phyloP scores from a whole-genome alignment of 345 rosid species.

The Hibiscus trionum region DNA sequence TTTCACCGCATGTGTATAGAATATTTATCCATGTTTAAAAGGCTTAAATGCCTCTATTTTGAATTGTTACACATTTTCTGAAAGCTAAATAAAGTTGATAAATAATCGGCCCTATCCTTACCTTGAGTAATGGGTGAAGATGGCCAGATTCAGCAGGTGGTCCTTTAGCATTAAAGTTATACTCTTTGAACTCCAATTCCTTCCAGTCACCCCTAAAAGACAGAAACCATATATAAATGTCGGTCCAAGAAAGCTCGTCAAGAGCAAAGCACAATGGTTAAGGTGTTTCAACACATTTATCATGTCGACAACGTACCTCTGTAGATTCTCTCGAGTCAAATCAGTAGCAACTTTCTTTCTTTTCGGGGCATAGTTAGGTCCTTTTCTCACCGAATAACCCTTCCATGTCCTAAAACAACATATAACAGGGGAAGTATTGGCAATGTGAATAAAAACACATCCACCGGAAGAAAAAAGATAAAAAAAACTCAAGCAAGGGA shows the following conservation, averaged over 20 bases:
- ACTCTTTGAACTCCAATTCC: conserved; percentile 83
- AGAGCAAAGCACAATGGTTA: background rate
- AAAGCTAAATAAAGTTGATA: conserved; percentile 2
- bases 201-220: conserved; percentile 73
- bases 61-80: background rate
- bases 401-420: conserved; percentile 57
- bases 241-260: background rate
- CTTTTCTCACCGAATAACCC: conserved; percentile 68
- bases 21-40: no score
- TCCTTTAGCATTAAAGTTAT: conserved; percentile 88
- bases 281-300: no score
- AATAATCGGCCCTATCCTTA: conserved; percentile 16
- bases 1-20: no score
- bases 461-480: background rate
- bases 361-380: conserved; percentile 73
- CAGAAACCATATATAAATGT: background rate
- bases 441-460: background rate
- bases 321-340: conserved; percentile 82
- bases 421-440: background rate
- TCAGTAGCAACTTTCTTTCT: conserved; percentile 74
- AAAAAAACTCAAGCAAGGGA: background rate
- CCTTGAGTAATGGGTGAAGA: conserved; percentile 95
- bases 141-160: conserved; percentile 79
- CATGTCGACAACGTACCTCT: conserved; percentile 33
- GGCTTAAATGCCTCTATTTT: background rate